phyloP scores from a whole-genome alignment of 2,329 filamentous ascomycete genomes.

The Gaeumannomyces tritici region DNA sequence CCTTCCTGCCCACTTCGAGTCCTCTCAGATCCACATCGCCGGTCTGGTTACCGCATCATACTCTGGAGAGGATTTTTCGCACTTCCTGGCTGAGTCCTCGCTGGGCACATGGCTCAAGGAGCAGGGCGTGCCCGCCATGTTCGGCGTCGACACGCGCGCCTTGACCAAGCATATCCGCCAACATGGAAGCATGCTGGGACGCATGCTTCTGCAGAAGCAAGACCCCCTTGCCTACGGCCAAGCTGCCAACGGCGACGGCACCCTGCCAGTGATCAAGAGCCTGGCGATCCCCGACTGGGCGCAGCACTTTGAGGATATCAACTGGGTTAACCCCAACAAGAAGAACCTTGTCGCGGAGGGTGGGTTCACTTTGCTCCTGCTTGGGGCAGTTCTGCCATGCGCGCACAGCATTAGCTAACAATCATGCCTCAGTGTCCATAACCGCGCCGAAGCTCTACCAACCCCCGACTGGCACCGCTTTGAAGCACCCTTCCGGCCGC shows the following conservation, averaged over 20 bases:
- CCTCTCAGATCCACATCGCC: constrained; percentile 84
- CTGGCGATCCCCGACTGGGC: constrained; percentile 30
- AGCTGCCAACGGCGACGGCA: constrained; percentile 17
- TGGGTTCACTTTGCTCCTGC: constrained; percentile 35
- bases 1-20: constrained; percentile 88
- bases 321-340: constrained; percentile 87
- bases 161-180: constrained; percentile 91
- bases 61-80: constrained; percentile 89
- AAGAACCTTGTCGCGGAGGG: constrained; percentile 92
- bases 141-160: constrained; percentile 86
- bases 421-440: constrained; percentile 63
- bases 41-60: constrained; percentile 88
- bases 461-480: constrained; percentile 58
- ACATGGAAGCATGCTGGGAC: constrained; percentile 92
- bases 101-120: constrained; percentile 94
- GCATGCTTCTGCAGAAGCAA: constrained; percentile 66
- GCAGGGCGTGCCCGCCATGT: constrained; percentile 86
- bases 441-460: constrained; percentile 78
- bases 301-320: constrained; percentile 65
- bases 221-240: constrained; percentile 29
- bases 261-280: not conserved
- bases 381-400: not conserved
- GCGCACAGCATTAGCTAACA: not conserved
- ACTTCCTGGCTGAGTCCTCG: constrained; percentile 84
- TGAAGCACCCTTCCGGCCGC: constrained; percentile 83